Conservation (phyloP, 306 rosid genomes). For the barrel medic (Medicago truncatula) region MtrunA17r5.0-ANR NC_053043.1:44498001-44498500, state of each 20-base stretch:
- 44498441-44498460: no score
- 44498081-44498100: neutral
- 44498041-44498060: neutral
- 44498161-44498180: neutral
- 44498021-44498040: no score
- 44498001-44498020: neutral
- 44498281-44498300: neutral
- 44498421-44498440: no score
- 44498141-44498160: neutral
- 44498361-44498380: no score
- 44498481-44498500: no score
- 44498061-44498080: neutral
- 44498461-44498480: no score
- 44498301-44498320: no score
- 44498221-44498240: slow-evolving; percentile 1
- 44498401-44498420: no score
- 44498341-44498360: no score
- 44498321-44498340: no score
- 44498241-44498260: neutral
- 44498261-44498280: neutral
- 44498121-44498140: neutral
- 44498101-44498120: no score
- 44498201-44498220: neutral
- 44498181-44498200: neutral
- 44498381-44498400: no score